These are phyloP conservation scores for Vicia faba DNA, from an alignment of 306 rosid species.

Conservation along the genomic window DNA sequence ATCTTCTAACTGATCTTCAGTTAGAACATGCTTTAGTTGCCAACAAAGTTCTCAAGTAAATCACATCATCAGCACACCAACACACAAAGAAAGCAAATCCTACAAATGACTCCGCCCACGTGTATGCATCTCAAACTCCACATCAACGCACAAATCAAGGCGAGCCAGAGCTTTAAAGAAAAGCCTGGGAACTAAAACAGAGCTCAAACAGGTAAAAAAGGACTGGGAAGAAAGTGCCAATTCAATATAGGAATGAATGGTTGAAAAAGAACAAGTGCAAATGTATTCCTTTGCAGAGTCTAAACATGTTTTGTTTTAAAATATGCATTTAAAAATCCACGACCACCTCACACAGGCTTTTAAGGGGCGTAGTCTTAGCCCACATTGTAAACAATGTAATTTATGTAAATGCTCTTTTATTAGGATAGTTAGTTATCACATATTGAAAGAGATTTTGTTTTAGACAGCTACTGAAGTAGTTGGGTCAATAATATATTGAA, in stretches of 20 bases:
- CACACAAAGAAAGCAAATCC: not conserved
- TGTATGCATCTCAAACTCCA: not conserved
- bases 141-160: not conserved
- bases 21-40: not conserved
- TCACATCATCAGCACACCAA: not conserved
- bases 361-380: not conserved
- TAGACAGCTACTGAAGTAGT: not conserved
- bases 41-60: slow-evolving; percentile 1
- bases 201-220: not conserved
- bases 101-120: not conserved
- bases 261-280: not conserved
- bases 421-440: not conserved
- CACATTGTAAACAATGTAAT: slow-evolving; percentile 6
- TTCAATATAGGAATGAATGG: not conserved
- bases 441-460: not conserved
- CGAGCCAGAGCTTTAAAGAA: slow-evolving; percentile 5
- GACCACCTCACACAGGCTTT: not conserved
- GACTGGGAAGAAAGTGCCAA: not conserved
- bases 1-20: not conserved
- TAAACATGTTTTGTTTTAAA: slow-evolving; percentile 1
- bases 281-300: not conserved
- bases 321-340: not conserved
- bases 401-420: not conserved
- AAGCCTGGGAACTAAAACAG: not conserved
- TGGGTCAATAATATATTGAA: not conserved